These are phyloP conservation scores for Colletotrichum endophyticum DNA, from an alignment of 2,329 filamentous ascomycete species.

Conservation along the genomic window DNA sequence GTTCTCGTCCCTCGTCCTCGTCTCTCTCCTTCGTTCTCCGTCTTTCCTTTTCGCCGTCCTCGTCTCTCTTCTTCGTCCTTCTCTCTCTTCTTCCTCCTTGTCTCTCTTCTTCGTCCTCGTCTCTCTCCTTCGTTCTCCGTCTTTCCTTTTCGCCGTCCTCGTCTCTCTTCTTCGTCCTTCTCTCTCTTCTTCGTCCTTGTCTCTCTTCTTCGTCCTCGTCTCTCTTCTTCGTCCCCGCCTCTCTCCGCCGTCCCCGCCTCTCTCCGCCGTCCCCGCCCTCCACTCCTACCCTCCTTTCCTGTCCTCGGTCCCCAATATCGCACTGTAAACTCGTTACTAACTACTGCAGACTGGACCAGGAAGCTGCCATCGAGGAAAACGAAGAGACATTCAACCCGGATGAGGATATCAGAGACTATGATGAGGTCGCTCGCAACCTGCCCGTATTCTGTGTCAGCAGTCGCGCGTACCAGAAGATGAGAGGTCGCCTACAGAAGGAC, in stretches of 20 bases:
- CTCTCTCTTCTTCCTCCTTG: too few species aligned
- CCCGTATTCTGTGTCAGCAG: conserved; percentile 71
- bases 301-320: neutral
- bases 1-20: too few species aligned
- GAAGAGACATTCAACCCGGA: conserved; percentile 10
- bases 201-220: too few species aligned
- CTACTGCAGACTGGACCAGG: conserved; percentile 4
- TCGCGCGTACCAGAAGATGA: conserved; percentile 66
- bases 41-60: too few species aligned
- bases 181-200: too few species aligned
- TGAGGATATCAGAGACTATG: conserved; percentile 60
- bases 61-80: too few species aligned
- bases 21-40: too few species aligned
- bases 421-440: conserved; percentile 57
- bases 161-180: too few species aligned
- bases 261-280: neutral
- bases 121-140: too few species aligned
- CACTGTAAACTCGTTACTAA: neutral
- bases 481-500: conserved; percentile 59
- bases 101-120: neutral
- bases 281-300: neutral
- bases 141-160: too few species aligned
- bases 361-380: conserved; percentile 10
- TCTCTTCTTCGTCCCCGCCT: too few species aligned
- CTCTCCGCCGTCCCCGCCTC: too few species aligned